A percentile compares a stretch with the other conserved stretches of the same genome.
These are phyloP conservation scores for Anthostomella pinea DNA, from an alignment of 2,329 filamentous ascomycete species.

Conservation along the genomic window DNA sequence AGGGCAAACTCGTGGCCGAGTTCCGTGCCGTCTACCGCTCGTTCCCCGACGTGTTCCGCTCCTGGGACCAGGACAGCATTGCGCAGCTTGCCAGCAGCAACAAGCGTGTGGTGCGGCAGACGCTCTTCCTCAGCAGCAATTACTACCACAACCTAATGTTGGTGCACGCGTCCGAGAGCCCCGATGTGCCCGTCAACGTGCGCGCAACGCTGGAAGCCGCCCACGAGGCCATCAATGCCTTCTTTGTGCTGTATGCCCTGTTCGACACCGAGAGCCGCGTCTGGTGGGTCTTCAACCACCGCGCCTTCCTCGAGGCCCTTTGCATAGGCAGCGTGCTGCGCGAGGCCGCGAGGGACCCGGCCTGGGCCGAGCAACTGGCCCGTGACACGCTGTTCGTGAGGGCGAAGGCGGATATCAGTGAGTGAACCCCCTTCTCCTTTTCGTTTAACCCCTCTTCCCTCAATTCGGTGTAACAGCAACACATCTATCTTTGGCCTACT, in stretches of 20 bases:
- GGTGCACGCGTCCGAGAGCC: slow-evolving; percentile 68
- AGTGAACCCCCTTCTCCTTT: slow-evolving; percentile 30
- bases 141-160: slow-evolving; percentile 83
- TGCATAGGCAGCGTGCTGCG: slow-evolving; percentile 62
- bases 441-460: not conserved
- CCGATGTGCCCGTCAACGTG: slow-evolving; percentile 62
- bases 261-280: slow-evolving; percentile 71
- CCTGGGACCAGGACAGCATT: slow-evolving; percentile 61
- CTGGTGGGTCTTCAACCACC: slow-evolving; percentile 83
- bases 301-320: slow-evolving; percentile 73
- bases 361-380: slow-evolving; percentile 42
- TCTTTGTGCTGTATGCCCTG: slow-evolving; percentile 69
- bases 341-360: slow-evolving; percentile 47
- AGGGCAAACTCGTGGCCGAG: slow-evolving; percentile 65
- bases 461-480: no score
- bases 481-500: no score
- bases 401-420: slow-evolving; percentile 59
- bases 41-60: slow-evolving; percentile 68
- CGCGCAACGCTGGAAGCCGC: slow-evolving; percentile 71
- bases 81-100: slow-evolving; percentile 55
- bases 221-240: slow-evolving; percentile 69
- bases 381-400: slow-evolving; percentile 59
- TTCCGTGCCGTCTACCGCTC: slow-evolving; percentile 71
- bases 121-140: slow-evolving; percentile 75
- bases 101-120: slow-evolving; percentile 68